Evolutionary conservation across 208 protist genomes (phyloP).

Genomic region (Leishmania amazonensis): DNA sequence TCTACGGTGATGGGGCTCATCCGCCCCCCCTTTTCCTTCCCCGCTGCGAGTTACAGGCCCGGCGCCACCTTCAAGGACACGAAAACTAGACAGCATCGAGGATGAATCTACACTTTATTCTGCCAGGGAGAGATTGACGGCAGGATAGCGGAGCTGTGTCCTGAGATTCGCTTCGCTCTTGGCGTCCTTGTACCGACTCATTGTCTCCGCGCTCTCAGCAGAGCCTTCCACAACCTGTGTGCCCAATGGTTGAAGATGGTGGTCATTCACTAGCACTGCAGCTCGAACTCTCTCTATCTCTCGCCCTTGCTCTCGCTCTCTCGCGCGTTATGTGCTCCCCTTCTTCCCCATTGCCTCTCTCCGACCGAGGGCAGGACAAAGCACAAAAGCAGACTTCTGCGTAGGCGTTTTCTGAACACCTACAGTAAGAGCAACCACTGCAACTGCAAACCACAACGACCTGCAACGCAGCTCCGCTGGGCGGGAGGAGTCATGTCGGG

Average conservation of each 20-base stretch:
- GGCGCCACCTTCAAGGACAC: not conserved
- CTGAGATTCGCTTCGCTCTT: not conserved
- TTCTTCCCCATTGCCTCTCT: not conserved
- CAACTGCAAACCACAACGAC: not conserved
- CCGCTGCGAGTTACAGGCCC: not conserved
- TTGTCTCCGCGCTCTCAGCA: not conserved
- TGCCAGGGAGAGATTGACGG: not conserved
- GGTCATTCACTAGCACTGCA: not conserved
- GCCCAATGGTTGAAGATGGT: not conserved
- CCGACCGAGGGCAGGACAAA: not conserved
- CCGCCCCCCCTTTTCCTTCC: not conserved
- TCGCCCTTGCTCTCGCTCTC: not conserved
- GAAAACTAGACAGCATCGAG: not conserved
- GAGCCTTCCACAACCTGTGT: not conserved
- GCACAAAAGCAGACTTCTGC: not conserved
- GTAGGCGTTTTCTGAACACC: not conserved
- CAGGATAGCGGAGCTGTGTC: not conserved
- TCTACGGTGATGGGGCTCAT: not conserved
- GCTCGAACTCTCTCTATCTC: not conserved
- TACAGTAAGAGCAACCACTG: not conserved
- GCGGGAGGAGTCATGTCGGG: slow-evolving; percentile 7
- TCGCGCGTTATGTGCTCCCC: not conserved
- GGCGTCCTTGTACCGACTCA: too few species aligned
- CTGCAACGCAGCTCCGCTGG: not conserved
- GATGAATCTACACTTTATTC: not conserved